phyloP scores from a whole-genome alignment of 371 early-diverging fungal genomes.

The Coemansia sp. region DNA sequence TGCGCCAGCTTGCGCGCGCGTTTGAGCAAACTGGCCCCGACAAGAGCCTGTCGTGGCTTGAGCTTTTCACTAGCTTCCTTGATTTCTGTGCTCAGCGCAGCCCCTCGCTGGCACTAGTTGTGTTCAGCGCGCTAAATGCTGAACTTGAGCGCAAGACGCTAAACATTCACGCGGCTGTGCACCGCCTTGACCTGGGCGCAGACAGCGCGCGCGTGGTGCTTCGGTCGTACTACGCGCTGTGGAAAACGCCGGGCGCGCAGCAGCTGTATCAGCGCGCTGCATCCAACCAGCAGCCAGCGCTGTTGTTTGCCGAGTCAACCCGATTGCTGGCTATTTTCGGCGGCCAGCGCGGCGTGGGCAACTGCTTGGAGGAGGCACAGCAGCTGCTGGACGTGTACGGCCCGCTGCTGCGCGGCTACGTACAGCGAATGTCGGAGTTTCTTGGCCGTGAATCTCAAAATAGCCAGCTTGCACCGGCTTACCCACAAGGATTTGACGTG shows the following conservation, averaged over 20 bases:
- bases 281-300: neutral
- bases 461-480: conserved; percentile 61
- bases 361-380: conserved; percentile 83
- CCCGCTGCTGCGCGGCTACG: conserved; percentile 69
- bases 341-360: conserved; percentile 88
- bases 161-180: conserved; percentile 16
- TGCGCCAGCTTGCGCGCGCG: neutral
- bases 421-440: conserved; percentile 68
- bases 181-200: conserved; percentile 4
- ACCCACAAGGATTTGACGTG: conserved; percentile 77
- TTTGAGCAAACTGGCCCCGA: neutral
- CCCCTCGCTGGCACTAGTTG: neutral
- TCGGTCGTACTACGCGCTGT: conserved; percentile 16
- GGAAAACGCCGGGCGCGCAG: neutral
- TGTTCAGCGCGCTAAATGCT: conserved; percentile 8
- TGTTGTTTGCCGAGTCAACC: conserved; percentile 4
- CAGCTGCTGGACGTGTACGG: conserved; percentile 74
- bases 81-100: neutral
- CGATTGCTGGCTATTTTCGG: conserved; percentile 84
- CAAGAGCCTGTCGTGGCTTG: neutral
- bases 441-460: conserved; percentile 64
- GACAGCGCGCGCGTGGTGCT: conserved; percentile 8
- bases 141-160: neutral
- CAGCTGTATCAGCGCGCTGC: neutral
- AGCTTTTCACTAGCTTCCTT: neutral